phyloP scores from a whole-genome alignment of 2,329 filamentous ascomycete species.

The Calonectria honghensis region DNA sequence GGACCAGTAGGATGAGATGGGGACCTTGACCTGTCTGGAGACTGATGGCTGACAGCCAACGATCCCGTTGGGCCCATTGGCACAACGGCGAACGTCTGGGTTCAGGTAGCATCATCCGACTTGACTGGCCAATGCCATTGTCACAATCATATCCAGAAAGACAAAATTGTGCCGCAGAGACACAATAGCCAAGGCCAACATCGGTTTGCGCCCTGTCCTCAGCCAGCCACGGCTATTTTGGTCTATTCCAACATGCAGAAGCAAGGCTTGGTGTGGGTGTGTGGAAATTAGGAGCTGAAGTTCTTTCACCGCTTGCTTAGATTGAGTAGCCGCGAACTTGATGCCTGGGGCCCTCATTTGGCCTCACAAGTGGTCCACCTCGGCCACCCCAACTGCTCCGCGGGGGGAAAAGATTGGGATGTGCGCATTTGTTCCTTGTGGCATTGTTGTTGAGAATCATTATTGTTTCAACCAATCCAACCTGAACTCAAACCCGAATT shows the following conservation, averaged over 20 bases:
- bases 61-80: no score
- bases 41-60: no score
- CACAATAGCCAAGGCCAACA: neutral
- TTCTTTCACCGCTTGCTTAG: neutral
- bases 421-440: no score
- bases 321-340: neutral
- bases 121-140: no score
- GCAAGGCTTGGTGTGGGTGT: neutral
- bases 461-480: neutral
- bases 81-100: no score
- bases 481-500: neutral
- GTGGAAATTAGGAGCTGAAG: constrained; percentile 1
- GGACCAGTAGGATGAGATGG: no score
- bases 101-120: no score
- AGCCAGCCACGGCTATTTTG: neutral
- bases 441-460: neutral
- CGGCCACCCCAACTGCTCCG: neutral
- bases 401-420: neutral
- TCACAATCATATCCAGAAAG: no score
- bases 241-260: neutral
- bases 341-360: neutral
- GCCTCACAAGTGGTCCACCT: neutral
- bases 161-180: neutral
- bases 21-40: no score
- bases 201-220: neutral